Evolutionary conservation across 352 stramenopile species (phyloP).

Genomic region (Globisporangium rhizosaccharum): DNA sequence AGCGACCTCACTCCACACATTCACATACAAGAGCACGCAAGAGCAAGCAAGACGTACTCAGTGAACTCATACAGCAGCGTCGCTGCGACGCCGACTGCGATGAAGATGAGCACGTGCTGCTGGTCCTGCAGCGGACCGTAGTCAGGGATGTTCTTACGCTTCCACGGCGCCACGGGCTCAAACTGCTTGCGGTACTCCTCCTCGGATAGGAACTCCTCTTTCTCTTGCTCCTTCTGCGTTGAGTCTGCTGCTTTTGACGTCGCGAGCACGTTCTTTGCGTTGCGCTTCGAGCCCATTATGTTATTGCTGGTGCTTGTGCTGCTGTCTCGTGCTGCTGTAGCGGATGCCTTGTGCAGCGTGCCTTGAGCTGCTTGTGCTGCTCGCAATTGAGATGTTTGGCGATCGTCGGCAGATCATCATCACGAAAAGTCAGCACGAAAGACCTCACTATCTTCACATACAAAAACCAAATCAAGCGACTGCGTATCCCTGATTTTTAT

Average conservation of each 20-base stretch:
- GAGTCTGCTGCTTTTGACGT: neutral
- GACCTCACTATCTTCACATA: neutral
- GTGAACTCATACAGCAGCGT: conserved; percentile 72
- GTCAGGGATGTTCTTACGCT: conserved; percentile 73
- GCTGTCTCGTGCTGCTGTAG: neutral
- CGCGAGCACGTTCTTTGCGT: conserved; percentile 11
- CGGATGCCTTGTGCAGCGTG: neutral
- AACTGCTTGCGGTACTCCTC: conserved; percentile 58
- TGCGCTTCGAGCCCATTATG: conserved; percentile 10
- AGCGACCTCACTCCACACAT: neutral
- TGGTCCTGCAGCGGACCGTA: conserved; percentile 60
- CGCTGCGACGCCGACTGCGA: conserved; percentile 51
- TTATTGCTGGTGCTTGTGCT: neutral
- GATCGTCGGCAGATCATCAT: too few relatives aligned
- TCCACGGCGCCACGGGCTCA: conserved; percentile 79
- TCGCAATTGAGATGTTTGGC: too few relatives aligned
- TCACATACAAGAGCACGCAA: neutral
- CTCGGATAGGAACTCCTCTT: conserved; percentile 37
- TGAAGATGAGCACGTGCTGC: conserved; percentile 64
- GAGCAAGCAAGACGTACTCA: conserved; percentile 20
- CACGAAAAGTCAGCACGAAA: too few relatives aligned
- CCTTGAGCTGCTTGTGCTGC: too few relatives aligned
- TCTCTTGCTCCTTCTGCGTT: conserved; percentile 4
- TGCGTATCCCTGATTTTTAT: too few relatives aligned
- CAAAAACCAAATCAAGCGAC: neutral